Conservation (phyloP, 2,329 filamentous ascomycete species). For the Sporothrix inflata region DNA sequence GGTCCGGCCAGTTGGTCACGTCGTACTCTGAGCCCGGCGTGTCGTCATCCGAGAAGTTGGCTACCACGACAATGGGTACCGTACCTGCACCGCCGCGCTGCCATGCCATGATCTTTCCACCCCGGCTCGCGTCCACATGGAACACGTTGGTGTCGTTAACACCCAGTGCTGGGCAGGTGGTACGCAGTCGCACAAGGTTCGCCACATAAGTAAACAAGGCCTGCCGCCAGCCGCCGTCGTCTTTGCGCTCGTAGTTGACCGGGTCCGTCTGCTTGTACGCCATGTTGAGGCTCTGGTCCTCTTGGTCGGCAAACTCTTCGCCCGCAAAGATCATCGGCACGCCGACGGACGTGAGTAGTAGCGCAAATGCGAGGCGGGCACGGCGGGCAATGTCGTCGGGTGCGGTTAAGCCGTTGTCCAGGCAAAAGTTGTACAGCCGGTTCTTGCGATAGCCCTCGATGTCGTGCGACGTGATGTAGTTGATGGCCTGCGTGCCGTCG, state of each 20-base stretch:
- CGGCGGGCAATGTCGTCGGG: constrained; percentile 32
- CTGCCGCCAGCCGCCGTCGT: constrained; percentile 35
- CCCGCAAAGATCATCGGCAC: constrained; percentile 39
- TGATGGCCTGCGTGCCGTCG: constrained; percentile 37
- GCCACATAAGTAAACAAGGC: constrained; percentile 36
- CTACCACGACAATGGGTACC: constrained; percentile 35
- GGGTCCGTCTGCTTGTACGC: constrained; percentile 37
- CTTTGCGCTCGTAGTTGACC: constrained; percentile 36
- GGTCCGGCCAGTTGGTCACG: constrained; percentile 36
- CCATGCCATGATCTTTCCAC: constrained; percentile 36
- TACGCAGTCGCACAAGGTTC: constrained; percentile 34
- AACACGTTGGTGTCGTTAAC: constrained; percentile 37
- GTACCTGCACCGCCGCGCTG: constrained; percentile 24
- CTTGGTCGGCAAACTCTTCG: constrained; percentile 38
- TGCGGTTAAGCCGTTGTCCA: constrained; percentile 29
- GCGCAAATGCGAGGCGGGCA: constrained; percentile 35
- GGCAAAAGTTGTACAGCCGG: constrained; percentile 36
- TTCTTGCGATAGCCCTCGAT: constrained; percentile 38
- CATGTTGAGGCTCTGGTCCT: constrained; percentile 36
- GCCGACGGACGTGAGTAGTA: constrained; percentile 37
- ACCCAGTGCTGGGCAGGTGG: constrained; percentile 36
- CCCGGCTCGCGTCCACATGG: constrained; percentile 34
- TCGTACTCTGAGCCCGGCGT: constrained; percentile 35
- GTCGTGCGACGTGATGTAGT: constrained; percentile 38
- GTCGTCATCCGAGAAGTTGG: constrained; percentile 35